These are phyloP conservation scores for Pleurostoma richardsiae DNA, from an alignment of 2,329 filamentous ascomycete genomes.

Conservation along the genomic window DNA sequence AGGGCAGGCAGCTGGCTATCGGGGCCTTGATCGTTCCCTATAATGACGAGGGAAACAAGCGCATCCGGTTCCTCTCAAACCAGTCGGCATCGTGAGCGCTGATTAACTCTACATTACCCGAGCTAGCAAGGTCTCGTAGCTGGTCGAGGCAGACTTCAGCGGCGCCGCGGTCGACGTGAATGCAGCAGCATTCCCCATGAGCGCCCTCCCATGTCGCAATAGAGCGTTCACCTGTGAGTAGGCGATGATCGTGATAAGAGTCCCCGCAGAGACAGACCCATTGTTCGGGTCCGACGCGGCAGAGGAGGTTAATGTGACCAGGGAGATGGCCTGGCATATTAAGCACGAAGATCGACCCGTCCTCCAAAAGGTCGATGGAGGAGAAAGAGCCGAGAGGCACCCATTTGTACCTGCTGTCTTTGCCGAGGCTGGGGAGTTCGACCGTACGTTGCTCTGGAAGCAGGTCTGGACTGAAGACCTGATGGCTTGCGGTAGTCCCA, in stretches of 20 bases:
- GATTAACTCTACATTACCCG: slow-evolving; percentile 13
- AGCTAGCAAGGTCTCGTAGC: slow-evolving; percentile 28
- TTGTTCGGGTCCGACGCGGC: slow-evolving; percentile 25
- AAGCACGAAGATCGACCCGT: slow-evolving; percentile 39
- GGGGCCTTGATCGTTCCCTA: too few relatives aligned
- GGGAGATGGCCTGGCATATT: slow-evolving; percentile 45
- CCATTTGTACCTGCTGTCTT: slow-evolving; percentile 17
- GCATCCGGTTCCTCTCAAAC: too few relatives aligned
- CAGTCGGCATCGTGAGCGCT: too few relatives aligned
- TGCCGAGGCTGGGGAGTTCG: slow-evolving; percentile 31
- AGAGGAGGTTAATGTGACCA: slow-evolving; percentile 46
- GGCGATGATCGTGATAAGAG: slow-evolving; percentile 45
- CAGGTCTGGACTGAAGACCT: slow-evolving; percentile 22
- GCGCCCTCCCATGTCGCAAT: slow-evolving; percentile 45
- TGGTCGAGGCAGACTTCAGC: slow-evolving; percentile 35
- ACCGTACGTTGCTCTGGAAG: slow-evolving; percentile 23
- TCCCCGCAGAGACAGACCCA: slow-evolving; percentile 49
- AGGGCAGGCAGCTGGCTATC: too few relatives aligned
- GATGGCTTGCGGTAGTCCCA: slow-evolving; percentile 18
- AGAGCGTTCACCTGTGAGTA: slow-evolving; percentile 44
- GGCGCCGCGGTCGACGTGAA: slow-evolving; percentile 41
- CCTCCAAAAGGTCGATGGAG: slow-evolving; percentile 38
- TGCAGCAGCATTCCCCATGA: slow-evolving; percentile 36
- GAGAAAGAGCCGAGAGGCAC: slow-evolving; percentile 35
- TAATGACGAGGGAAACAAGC: too few relatives aligned